phyloP scores from a whole-genome alignment of 208 protist genomes.

The Wallacemonas rigidus region DNA sequence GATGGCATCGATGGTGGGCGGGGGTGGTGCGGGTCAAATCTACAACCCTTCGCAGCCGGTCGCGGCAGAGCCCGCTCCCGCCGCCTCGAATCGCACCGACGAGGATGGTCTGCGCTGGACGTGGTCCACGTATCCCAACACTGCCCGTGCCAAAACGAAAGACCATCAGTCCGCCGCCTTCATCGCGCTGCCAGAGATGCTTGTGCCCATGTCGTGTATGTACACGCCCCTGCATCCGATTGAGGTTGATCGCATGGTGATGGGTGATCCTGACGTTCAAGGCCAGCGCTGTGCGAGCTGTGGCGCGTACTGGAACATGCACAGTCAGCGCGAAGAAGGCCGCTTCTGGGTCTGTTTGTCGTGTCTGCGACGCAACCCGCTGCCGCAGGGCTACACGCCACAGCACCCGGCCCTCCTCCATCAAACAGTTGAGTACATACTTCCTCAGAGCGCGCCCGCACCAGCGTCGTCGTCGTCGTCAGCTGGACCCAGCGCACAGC shows the following conservation, averaged over 20 bases:
- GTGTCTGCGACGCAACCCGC: constrained; percentile 68
- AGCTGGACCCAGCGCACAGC: constrained; percentile 5
- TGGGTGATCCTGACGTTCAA: constrained; percentile 35
- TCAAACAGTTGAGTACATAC: constrained; percentile 88
- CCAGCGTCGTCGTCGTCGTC: background rate
- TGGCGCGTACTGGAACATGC: constrained; percentile 62
- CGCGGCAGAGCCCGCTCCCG: constrained; percentile 19
- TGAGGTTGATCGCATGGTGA: constrained; percentile 41
- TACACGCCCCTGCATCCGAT: constrained; percentile 81
- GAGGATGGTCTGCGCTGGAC: constrained; percentile 86
- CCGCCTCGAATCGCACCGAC: constrained; percentile 52
- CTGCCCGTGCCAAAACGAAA: constrained; percentile 35
- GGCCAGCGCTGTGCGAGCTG: constrained; percentile 69
- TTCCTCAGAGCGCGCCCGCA: constrained; percentile 19
- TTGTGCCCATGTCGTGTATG: constrained; percentile 89
- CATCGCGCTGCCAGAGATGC: constrained; percentile 73
- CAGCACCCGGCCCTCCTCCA: constrained; percentile 68
- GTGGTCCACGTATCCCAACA: constrained; percentile 87
- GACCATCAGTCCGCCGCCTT: constrained; percentile 35
- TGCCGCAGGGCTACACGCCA: constrained; percentile 42
- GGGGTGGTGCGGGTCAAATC: background rate
- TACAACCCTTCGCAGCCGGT: background rate
- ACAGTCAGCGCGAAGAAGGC: constrained; percentile 63
- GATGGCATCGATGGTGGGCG: background rate
- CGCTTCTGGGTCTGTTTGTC: constrained; percentile 82